Percentiles rank a stretch among this genome's conserved stretches.
Conservation (phyloP, 1,139 yeast species). For the Debaryomycetaceae sp. region DNA sequence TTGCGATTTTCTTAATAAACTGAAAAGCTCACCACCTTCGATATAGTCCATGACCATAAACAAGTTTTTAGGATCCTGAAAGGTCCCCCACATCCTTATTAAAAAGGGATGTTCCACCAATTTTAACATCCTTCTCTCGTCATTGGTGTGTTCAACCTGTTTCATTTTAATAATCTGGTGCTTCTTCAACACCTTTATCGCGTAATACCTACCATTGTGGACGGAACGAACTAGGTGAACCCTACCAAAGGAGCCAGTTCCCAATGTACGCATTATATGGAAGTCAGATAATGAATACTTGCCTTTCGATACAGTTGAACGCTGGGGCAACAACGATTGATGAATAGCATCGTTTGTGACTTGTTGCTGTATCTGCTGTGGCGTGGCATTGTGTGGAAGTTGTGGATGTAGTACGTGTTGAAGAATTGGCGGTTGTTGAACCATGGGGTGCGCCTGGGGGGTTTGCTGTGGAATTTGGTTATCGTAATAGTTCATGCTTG, state of each 20-base stretch:
- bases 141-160: slow-evolving; percentile 63
- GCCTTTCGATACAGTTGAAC: slow-evolving; percentile 48
- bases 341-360: slow-evolving; percentile 27
- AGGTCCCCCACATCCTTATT: slow-evolving; percentile 65
- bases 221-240: slow-evolving; percentile 57
- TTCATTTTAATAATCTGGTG: slow-evolving; percentile 59
- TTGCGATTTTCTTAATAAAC: slow-evolving; percentile 54
- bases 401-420: neutral
- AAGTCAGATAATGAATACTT: slow-evolving; percentile 53
- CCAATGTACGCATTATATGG: slow-evolving; percentile 52
- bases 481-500: slow-evolving; percentile 6
- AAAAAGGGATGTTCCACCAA: slow-evolving; percentile 58
- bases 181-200: slow-evolving; percentile 57
- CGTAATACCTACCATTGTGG: slow-evolving; percentile 58
- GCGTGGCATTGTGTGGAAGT: neutral
- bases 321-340: slow-evolving; percentile 28
- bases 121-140: slow-evolving; percentile 55
- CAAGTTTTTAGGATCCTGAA: slow-evolving; percentile 52
- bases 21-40: slow-evolving; percentile 61
- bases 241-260: slow-evolving; percentile 63
- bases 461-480: neutral
- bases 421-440: neutral
- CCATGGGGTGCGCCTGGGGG: neutral
- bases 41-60: slow-evolving; percentile 64
- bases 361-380: slow-evolving; percentile 8